Evolutionary conservation across 1,284 basidiomycete genomes (phyloP), one percentile per base, ranked within the genome.

Genomic region (Tilletia indica): DNA sequence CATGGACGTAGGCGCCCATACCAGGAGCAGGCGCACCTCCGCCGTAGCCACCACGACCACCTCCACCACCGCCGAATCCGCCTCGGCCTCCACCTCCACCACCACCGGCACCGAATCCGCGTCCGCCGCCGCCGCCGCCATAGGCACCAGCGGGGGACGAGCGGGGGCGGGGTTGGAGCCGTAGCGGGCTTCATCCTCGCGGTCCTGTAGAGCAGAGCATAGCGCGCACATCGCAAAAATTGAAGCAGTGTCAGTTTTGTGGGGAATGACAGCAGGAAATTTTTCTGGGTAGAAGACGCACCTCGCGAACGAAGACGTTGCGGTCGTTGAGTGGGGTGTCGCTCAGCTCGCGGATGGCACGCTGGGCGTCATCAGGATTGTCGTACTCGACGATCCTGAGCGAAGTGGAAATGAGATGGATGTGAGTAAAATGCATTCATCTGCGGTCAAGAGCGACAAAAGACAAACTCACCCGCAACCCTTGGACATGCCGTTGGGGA

Each of bases 291-390:
- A 1, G 19, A 21, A 12, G n/a, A 77, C 87, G 70, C 68, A 97
- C 95, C 88, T 97, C 95, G 77, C 95, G 91, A 76, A 99, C 93
- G 85, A 97, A 98, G 61, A 97, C 92, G 4, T 93, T 92, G 54
- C 96, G 90, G 36, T 96, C 94, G 38, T 97, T 89, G 47, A 98
- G 89, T 5, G 91, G 86, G 73, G 91, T 90, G 85, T 99, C 95
- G 16, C 75, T 78, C 67, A 81, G 64, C 67, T 76, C 66, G 38
- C 49, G 74, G 63, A 81, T 81, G 63, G 80, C 78, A 49, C 73
- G 76, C 49, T 79, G 77, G 5, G 80, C 80, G 49, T 81, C 80
- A 21, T 80, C 80, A 5, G 77, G 72, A 0, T 71, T 39, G 70
- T 73, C 73, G 71, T 78, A 81, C 39, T 81, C 80, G 68, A 81